A percentile compares a stretch with the other conserved stretches of the same genome.
Conservation (phyloP, 371 early-diverging fungal species). For the Coemansia sp. region DNA sequence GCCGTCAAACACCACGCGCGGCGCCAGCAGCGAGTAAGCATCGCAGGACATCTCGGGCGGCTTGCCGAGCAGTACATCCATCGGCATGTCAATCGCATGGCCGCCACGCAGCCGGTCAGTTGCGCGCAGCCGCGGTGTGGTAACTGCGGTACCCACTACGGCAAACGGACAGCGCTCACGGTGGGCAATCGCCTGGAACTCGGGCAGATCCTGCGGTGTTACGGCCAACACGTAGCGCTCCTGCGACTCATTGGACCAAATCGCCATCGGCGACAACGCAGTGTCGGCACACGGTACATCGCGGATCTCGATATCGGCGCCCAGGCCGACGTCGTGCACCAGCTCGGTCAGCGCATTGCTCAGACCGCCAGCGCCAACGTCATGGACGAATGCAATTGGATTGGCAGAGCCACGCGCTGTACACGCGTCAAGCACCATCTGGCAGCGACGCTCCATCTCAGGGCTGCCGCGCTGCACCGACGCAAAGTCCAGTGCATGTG, state of each 20-base stretch:
- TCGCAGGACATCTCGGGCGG: slow-evolving; percentile 88
- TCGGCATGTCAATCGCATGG: slow-evolving; percentile 89
- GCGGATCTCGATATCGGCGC: slow-evolving; percentile 88
- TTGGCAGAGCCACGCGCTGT: slow-evolving; percentile 72
- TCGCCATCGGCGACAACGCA: slow-evolving; percentile 96
- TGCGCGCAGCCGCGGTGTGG: slow-evolving; percentile 78
- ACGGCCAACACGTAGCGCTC: slow-evolving; percentile 96
- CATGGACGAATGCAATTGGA: slow-evolving; percentile 92
- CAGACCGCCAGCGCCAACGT: slow-evolving; percentile 98
- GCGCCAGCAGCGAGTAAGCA: slow-evolving; percentile 57
- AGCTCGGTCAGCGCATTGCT: slow-evolving; percentile 97
- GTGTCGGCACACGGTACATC: slow-evolving; percentile 86
- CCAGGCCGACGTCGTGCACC: slow-evolving; percentile 90
- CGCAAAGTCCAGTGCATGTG: slow-evolving; percentile 92
- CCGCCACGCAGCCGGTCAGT: slow-evolving; percentile 62
- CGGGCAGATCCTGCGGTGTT: slow-evolving; percentile 57
- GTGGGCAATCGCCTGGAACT: slow-evolving; percentile 73
- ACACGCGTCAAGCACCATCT: slow-evolving; percentile 95
- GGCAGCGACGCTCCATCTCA: slow-evolving; percentile 96
- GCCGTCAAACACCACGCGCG: slow-evolving; percentile 63
- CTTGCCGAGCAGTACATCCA: slow-evolving; percentile 94
- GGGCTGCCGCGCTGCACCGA: slow-evolving; percentile 98
- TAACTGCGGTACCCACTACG: slow-evolving; percentile 87
- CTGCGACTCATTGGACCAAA: slow-evolving; percentile 99
- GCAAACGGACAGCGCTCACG: slow-evolving; percentile 95